Conservation (phyloP, 345 rosid species). For the Gynandropsis gynandra region DNA sequence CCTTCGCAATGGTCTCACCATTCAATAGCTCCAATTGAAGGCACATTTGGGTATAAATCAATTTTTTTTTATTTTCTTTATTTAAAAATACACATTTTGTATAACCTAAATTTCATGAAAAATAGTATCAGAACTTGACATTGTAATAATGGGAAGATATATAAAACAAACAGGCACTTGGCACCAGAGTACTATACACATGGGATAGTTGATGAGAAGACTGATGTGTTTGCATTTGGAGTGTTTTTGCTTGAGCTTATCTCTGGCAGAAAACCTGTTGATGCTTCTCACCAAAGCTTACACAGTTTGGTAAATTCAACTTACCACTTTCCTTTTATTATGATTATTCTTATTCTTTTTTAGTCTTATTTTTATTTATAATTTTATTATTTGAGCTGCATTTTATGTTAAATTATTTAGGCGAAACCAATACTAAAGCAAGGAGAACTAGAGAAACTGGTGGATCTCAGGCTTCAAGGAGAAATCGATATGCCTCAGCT, state of each 20-base stretch:
- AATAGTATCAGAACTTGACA: too few relatives aligned
- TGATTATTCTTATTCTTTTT: too few relatives aligned
- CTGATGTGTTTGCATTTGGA: constrained; percentile 93
- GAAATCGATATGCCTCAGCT: constrained; percentile 48
- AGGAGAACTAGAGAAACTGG: constrained; percentile 54
- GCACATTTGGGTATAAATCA: constrained; percentile 75
- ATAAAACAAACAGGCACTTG: constrained; percentile 50
- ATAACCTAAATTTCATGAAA: neutral
- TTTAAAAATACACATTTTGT: neutral
- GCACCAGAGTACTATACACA: constrained; percentile 96
- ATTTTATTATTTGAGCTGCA: too few relatives aligned
- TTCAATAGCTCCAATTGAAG: constrained; percentile 98
- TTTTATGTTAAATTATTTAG: constrained; percentile 21
- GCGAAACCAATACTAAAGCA: constrained; percentile 64
- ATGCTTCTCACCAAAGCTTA: constrained; percentile 80
- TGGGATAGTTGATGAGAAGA: constrained; percentile 97
- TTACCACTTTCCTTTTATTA: too few relatives aligned
- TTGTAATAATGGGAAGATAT: neutral
- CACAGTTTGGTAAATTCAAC: constrained; percentile 67
- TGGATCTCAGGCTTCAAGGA: constrained; percentile 79
- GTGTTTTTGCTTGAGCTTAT: constrained; percentile 82
- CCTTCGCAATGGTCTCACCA: constrained; percentile 99
- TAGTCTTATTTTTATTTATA: too few relatives aligned
- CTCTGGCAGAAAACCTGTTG: constrained; percentile 85
- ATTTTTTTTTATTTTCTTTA: too few relatives aligned